These are phyloP conservation scores for Alternaria gaisen DNA, from an alignment of 2,329 filamentous ascomycete genomes.

Conservation along the genomic window DNA sequence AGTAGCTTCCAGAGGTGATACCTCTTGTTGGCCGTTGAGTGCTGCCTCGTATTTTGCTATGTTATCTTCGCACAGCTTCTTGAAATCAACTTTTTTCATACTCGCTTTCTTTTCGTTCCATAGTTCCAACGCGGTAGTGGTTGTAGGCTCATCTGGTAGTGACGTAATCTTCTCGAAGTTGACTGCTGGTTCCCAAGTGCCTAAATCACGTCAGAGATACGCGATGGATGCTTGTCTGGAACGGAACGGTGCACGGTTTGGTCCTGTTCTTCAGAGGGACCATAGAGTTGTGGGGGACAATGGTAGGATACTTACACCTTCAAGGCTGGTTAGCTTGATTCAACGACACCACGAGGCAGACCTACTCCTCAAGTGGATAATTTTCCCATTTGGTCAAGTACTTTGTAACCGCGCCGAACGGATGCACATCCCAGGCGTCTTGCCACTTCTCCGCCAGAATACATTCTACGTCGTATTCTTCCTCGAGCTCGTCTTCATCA, in stretches of 20 bases:
- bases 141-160: background rate
- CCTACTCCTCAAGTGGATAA: constrained; percentile 59
- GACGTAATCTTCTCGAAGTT: constrained; percentile 1
- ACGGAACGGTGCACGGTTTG: background rate
- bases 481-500: constrained; percentile 11
- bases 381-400: constrained; percentile 73
- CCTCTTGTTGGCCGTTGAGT: constrained; percentile 6
- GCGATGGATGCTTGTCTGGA: background rate
- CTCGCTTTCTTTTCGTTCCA: constrained; percentile 4
- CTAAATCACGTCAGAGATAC: constrained; percentile 17
- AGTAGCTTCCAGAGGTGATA: background rate
- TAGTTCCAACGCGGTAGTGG: background rate
- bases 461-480: constrained; percentile 29
- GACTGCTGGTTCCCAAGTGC: constrained; percentile 41
- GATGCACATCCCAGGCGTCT: constrained; percentile 52
- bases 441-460: constrained; percentile 49
- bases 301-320: constrained; percentile 18
- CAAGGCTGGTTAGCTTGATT: constrained; percentile 2
- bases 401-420: constrained; percentile 32
- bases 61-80: constrained; percentile 14
- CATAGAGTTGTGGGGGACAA: background rate
- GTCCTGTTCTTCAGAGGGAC: background rate
- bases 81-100: background rate
- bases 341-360: background rate
- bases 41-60: constrained; percentile 27